Conservation (phyloP, 169 alveolate genomes). For the Babesia bigemina region DNA sequence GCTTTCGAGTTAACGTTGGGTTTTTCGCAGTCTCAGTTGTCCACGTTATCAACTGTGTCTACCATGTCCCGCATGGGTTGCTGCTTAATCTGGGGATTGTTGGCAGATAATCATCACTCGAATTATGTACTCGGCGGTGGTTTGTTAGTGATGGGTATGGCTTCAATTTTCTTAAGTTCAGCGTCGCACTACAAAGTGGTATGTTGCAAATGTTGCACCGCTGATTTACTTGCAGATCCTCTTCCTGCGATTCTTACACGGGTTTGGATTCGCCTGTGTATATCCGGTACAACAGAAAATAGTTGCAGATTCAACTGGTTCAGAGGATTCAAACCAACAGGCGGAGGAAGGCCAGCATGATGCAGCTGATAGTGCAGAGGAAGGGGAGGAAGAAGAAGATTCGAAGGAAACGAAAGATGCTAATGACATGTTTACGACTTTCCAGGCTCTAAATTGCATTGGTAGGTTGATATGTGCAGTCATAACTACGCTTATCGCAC, state of each 20-base stretch:
- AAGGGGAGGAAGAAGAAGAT: too few species aligned
- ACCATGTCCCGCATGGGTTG: background rate
- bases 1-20: conserved; percentile 17
- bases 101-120: background rate
- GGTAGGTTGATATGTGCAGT: background rate
- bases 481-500: background rate
- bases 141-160: background rate
- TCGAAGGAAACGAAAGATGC: too few species aligned
- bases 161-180: background rate
- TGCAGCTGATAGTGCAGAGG: too few species aligned
- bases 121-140: background rate
- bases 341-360: too few species aligned
- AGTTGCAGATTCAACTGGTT: background rate
- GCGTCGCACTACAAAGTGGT: background rate
- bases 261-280: background rate
- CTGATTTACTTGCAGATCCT: background rate
- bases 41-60: background rate
- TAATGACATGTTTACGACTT: too few species aligned
- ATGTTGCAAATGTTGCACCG: background rate
- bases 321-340: too few species aligned
- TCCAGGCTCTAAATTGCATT: background rate
- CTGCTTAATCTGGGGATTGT: conserved; percentile 3
- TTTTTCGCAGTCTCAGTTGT: background rate
- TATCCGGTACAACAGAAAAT: background rate
- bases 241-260: background rate